phyloP scores from a whole-genome alignment of 225 moss, liverwort and hornwort species.

The Rhytidiadelphus loreus region DNA sequence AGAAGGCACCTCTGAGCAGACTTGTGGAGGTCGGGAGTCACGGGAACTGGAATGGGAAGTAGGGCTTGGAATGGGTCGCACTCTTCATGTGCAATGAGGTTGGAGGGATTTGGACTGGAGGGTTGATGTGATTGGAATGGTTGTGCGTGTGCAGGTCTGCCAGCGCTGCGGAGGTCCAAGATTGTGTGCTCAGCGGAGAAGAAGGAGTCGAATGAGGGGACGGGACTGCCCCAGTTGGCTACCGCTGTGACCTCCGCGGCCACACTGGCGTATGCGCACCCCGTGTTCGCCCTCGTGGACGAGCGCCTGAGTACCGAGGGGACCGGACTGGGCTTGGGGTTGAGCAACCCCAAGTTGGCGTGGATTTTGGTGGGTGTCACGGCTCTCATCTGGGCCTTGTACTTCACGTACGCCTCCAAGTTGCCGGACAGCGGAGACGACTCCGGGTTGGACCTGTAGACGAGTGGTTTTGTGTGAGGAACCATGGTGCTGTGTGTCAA shows the following conservation, averaged over 20 bases:
- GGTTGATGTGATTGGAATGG: neutral
- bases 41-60: neutral
- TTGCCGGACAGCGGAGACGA: constrained; percentile 64
- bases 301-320: constrained; percentile 70
- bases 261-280: constrained; percentile 63
- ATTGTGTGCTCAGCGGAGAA: constrained; percentile 57
- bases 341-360: constrained; percentile 58
- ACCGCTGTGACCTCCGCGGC: constrained; percentile 63
- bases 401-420: constrained; percentile 47
- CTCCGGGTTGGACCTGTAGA: constrained; percentile 74
- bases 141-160: constrained; percentile 28
- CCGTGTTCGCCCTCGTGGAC: constrained; percentile 72
- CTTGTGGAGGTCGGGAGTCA: neutral
- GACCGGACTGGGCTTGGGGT: constrained; percentile 58
- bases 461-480: neutral
- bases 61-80: neutral
- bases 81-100: neutral
- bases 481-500: neutral
- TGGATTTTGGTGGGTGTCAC: constrained; percentile 70
- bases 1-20: neutral
- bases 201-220: neutral
- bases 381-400: constrained; percentile 53
- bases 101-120: neutral
- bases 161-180: constrained; percentile 43
- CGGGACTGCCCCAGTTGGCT: constrained; percentile 37